Conservation (phyloP, 441 rosid species). For the Euphorbia celastroides region DNA sequence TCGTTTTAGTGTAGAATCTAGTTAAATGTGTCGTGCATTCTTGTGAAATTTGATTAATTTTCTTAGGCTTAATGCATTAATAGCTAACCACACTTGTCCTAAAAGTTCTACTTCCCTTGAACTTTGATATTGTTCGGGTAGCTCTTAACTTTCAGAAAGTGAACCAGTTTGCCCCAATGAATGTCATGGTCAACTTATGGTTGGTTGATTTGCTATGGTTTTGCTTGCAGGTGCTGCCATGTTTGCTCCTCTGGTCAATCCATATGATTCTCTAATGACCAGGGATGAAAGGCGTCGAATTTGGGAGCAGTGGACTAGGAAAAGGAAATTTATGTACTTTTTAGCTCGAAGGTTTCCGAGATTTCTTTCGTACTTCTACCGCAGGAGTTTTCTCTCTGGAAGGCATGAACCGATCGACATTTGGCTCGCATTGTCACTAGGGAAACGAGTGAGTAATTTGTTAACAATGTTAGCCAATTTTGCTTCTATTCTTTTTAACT, state of each 20-base stretch:
- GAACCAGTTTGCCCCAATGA: too few species aligned
- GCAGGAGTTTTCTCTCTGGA: constrained; percentile 55
- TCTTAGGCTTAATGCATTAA: too few species aligned
- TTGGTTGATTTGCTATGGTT: too few species aligned
- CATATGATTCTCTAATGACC: constrained; percentile 53
- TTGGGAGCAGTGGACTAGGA: constrained; percentile 52
- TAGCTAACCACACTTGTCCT: too few species aligned
- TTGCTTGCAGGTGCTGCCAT: constrained; percentile 56
- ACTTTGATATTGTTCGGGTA: too few species aligned
- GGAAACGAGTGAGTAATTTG: constrained; percentile 36
- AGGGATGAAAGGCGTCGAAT: constrained; percentile 44
- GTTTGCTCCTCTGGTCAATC: constrained; percentile 66
- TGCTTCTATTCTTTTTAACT: too few species aligned
- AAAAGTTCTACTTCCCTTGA: too few species aligned
- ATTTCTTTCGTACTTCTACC: constrained; percentile 47
- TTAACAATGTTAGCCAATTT: not conserved
- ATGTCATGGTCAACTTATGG: not conserved
- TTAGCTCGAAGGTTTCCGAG: constrained; percentile 56
- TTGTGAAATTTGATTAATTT: not conserved
- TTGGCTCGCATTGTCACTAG: constrained; percentile 56
- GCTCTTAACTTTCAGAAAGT: too few species aligned
- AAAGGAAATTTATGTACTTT: constrained; percentile 55
- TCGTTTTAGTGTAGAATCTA: not conserved
- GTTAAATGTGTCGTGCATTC: too few species aligned
- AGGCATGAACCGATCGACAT: constrained; percentile 56